phyloP scores from a whole-genome alignment of 1,139 yeast species.

The Casaregolazyma suthepensis region DNA sequence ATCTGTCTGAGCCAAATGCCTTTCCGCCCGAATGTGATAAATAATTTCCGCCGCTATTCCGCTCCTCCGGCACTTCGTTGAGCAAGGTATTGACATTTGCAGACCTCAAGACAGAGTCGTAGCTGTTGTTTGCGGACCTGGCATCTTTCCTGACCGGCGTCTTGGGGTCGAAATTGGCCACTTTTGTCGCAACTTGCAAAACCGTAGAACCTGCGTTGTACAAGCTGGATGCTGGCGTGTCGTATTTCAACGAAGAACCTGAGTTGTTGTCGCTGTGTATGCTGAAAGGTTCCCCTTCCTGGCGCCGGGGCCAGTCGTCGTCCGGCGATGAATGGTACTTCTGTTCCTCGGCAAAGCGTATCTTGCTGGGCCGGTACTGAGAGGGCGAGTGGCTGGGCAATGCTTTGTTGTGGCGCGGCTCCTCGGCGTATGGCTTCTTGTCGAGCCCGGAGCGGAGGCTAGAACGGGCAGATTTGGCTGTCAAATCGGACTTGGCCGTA shows the following conservation, averaged over 20 bases:
- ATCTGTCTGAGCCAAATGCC: not conserved
- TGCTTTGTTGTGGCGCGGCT: not conserved
- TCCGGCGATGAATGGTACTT: not conserved
- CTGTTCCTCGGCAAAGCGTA: constrained; percentile 7
- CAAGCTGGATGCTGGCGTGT: not conserved
- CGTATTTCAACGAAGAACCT: not conserved
- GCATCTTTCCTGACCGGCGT: constrained; percentile 7
- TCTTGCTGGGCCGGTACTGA: constrained; percentile 7
- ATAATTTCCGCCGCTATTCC: not conserved
- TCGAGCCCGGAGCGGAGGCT: constrained; percentile 2
- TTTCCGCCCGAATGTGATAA: not conserved
- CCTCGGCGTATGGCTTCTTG: constrained; percentile 4
- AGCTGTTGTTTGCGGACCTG: not conserved
- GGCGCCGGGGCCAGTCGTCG: not conserved
- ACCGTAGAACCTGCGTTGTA: not conserved
- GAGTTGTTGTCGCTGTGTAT: not conserved
- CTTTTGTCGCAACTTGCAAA: not conserved
- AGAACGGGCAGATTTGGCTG: not conserved
- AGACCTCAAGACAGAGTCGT: not conserved
- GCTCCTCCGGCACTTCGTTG: not conserved
- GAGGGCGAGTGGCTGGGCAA: constrained; percentile 3
- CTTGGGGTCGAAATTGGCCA: constrained; percentile 5
- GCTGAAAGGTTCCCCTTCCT: not conserved
- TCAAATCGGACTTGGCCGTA: not conserved
- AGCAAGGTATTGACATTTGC: not conserved